phyloP scores from a whole-genome alignment of 2,329 filamentous ascomycete species.

The Ophiocordyceps camponoti-floridani region DNA sequence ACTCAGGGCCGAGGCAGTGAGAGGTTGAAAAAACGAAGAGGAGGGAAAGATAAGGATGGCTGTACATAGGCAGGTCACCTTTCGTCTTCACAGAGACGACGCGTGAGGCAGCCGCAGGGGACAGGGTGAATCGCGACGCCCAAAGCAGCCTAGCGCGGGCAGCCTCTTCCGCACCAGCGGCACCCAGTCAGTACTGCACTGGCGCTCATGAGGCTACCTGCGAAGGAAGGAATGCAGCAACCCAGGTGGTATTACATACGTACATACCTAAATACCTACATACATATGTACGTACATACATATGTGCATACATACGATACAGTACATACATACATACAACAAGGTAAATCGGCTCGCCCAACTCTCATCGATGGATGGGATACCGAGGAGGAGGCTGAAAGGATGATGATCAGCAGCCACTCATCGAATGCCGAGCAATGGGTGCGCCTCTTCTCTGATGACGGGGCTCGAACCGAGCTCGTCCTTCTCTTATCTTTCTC shows the following conservation, averaged over 20 bases:
- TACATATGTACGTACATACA: too few relatives aligned
- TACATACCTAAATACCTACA: background rate
- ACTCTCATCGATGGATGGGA: too few relatives aligned
- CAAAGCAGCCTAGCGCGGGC: slow-evolving; percentile 10
- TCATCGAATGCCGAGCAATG: too few relatives aligned
- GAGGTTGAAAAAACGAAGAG: background rate
- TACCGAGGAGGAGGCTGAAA: too few relatives aligned
- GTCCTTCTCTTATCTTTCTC: too few relatives aligned
- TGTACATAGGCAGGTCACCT: background rate
- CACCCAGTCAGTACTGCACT: background rate
- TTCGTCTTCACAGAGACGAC: background rate
- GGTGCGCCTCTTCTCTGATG: too few relatives aligned
- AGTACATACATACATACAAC: too few relatives aligned
- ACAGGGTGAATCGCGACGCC: slow-evolving; percentile 11
- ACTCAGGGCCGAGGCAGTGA: background rate
- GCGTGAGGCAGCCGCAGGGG: slow-evolving; percentile 1
- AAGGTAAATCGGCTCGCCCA: too few relatives aligned
- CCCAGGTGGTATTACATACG: background rate
- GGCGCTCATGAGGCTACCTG: background rate
- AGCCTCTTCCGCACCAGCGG: background rate
- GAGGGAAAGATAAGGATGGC: background rate
- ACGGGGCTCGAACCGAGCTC: too few relatives aligned
- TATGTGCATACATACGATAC: too few relatives aligned
- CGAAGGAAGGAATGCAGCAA: background rate
- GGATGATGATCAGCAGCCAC: too few relatives aligned